Evolutionary conservation across 2,329 filamentous ascomycete genomes (phyloP).

Genomic region (Calonectria pseudoreteaudii): DNA sequence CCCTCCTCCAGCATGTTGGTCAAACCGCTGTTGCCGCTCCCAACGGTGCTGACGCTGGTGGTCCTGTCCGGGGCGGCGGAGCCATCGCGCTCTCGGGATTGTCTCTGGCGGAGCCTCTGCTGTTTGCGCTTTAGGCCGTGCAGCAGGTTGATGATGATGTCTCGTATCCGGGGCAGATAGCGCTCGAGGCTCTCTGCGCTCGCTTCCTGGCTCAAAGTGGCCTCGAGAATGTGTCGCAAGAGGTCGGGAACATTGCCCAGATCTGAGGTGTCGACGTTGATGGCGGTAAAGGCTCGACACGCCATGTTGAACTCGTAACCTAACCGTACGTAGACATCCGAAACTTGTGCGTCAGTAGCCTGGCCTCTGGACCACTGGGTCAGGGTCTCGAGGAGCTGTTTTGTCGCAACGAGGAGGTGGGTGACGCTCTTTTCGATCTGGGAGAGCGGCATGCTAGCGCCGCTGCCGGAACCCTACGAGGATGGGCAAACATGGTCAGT

Average conservation of each 20-base stretch:
- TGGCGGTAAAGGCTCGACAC: slow-evolving; percentile 94
- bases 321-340: slow-evolving; percentile 95
- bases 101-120: slow-evolving; percentile 80
- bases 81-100: slow-evolving; percentile 66
- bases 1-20: slow-evolving; percentile 71
- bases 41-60: slow-evolving; percentile 69
- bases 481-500: slow-evolving; percentile 37
- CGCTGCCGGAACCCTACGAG: slow-evolving; percentile 64
- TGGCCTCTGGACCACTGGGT: slow-evolving; percentile 97
- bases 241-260: slow-evolving; percentile 95
- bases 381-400: slow-evolving; percentile 95
- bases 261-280: slow-evolving; percentile 94
- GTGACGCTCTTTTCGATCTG: slow-evolving; percentile 99
- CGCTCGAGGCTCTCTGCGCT: slow-evolving; percentile 93
- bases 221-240: slow-evolving; percentile 89
- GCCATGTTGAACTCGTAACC: slow-evolving; percentile 99
- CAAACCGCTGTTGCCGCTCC: slow-evolving; percentile 66
- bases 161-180: slow-evolving; percentile 92
- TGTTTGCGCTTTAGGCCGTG: slow-evolving; percentile 98
- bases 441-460: slow-evolving; percentile 81
- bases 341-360: slow-evolving; percentile 94
- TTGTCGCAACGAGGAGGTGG: slow-evolving; percentile 95
- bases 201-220: slow-evolving; percentile 95
- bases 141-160: slow-evolving; percentile 98
- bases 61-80: slow-evolving; percentile 59